phyloP scores from a whole-genome alignment of 768 basidiomycete genomes.

The Leccinum sublutescens region DNA sequence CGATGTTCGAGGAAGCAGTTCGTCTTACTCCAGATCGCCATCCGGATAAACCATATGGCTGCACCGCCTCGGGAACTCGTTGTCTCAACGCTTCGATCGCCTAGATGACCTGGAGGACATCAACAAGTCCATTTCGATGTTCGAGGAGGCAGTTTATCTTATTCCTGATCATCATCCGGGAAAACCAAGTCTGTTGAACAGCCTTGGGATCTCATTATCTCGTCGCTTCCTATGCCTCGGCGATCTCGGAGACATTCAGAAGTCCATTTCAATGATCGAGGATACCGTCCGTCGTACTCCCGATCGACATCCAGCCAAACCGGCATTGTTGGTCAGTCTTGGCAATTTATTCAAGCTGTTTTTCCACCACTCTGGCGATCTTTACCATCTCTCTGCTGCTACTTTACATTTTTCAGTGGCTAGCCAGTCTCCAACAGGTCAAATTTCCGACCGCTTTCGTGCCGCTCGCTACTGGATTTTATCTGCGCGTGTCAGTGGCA shows the following conservation, averaged over 20 bases:
- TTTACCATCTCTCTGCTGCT: too few species aligned
- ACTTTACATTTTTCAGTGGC: too few species aligned
- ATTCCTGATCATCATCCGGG: not conserved
- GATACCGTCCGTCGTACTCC: not conserved
- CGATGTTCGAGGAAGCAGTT: not conserved
- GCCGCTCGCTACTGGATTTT: too few species aligned
- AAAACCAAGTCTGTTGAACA: not conserved
- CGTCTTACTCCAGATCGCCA: not conserved
- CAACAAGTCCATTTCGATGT: not conserved
- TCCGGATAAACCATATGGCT: not conserved
- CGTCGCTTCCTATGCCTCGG: not conserved
- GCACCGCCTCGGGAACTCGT: not conserved
- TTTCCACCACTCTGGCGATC: too few species aligned
- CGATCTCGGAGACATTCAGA: not conserved
- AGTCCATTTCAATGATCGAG: not conserved
- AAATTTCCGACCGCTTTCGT: too few species aligned
- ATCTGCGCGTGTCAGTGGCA: too few species aligned
- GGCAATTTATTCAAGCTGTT: too few species aligned
- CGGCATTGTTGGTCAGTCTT: not conserved
- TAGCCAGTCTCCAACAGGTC: too few species aligned
- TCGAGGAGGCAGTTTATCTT: not conserved
- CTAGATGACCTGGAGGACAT: not conserved
- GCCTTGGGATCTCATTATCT: not conserved
- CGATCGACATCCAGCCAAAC: not conserved
- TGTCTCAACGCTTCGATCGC: not conserved